These are phyloP conservation scores for Thermothielavioides terrestris DNA, from an alignment of 495 filamentous ascomycete species.

Conservation along the genomic window DNA sequence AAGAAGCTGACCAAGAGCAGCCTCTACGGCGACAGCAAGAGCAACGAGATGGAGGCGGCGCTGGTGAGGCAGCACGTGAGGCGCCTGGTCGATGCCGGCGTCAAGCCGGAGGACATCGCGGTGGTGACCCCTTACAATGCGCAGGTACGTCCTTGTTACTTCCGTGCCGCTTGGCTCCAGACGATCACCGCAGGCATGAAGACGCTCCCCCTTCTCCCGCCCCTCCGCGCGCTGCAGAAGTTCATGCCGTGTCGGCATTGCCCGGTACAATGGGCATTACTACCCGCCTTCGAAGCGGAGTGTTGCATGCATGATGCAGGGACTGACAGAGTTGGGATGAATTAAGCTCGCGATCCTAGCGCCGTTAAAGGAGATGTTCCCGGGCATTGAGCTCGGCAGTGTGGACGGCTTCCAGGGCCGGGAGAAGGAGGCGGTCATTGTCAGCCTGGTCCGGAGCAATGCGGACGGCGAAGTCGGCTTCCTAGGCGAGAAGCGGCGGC, in stretches of 20 bases:
- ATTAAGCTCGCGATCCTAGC: conserved; percentile 64
- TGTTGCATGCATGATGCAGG: no score
- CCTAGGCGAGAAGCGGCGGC: conserved; percentile 78
- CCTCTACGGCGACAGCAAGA: conserved; percentile 76
- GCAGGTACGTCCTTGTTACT: conserved; percentile 45
- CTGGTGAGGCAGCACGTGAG: conserved; percentile 69
- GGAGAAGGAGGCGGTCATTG: conserved; percentile 92
- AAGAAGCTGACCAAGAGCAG: conserved; percentile 29
- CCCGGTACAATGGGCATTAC: no score
- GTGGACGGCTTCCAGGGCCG: conserved; percentile 96
- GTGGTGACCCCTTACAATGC: conserved; percentile 96
- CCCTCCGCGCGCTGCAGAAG: no score
- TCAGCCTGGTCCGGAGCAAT: conserved; percentile 88
- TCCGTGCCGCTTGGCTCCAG: neutral
- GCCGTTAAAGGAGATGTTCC: conserved; percentile 68
- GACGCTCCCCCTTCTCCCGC: no score
- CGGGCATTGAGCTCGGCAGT: conserved; percentile 81
- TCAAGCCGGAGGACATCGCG: conserved; percentile 74
- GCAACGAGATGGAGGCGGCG: conserved; percentile 83
- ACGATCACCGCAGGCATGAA: conserved; percentile 2
- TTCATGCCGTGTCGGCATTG: conserved; percentile 9
- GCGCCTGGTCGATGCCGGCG: conserved; percentile 65
- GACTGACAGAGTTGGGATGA: neutral
- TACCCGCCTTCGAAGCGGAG: no score
- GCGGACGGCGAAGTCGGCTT: conserved; percentile 81